Percentiles rank a stretch among this genome's conserved stretches.
Evolutionary conservation across 257 asterid genomes (phyloP).

Genomic region (Solanum sejunctum): DNA sequence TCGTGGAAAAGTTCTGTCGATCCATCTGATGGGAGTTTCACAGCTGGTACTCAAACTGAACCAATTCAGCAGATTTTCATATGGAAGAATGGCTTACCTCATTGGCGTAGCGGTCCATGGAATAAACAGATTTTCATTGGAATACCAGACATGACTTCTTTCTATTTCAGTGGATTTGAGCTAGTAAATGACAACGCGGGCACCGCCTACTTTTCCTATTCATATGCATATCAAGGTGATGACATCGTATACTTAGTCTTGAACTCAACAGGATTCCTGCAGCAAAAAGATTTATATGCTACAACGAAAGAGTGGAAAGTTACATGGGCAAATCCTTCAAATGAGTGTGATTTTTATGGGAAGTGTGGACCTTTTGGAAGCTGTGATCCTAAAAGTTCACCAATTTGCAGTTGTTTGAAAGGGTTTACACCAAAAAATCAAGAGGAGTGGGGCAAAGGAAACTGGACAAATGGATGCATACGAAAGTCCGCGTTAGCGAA

Average conservation of each 20-base stretch:
- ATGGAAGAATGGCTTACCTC: slow-evolving; percentile 13
- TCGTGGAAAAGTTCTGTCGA: slow-evolving; percentile 34
- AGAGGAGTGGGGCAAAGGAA: slow-evolving; percentile 28
- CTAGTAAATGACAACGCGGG: not conserved
- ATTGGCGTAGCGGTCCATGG: slow-evolving; percentile 45
- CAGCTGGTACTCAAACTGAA: slow-evolving; percentile 1
- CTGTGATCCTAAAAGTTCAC: slow-evolving; percentile 11
- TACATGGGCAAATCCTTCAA: slow-evolving; percentile 1
- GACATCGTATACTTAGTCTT: not conserved
- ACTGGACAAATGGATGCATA: slow-evolving; percentile 35
- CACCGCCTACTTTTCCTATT: not conserved
- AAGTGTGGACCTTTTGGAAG: slow-evolving; percentile 27
- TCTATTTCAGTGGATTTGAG: not conserved
- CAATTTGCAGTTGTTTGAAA: slow-evolving; percentile 19
- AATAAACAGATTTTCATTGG: slow-evolving; percentile 11
- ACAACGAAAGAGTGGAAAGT: slow-evolving; percentile 4
- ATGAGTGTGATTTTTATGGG: slow-evolving; percentile 20
- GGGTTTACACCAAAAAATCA: slow-evolving; percentile 21
- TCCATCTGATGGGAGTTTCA: slow-evolving; percentile 37
- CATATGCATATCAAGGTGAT: not conserved
- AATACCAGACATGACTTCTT: not conserved
- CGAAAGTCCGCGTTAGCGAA: slow-evolving; percentile 17
- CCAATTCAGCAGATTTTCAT: slow-evolving; percentile 18
- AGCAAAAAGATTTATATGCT: slow-evolving; percentile 8
- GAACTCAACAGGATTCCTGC: slow-evolving; percentile 7